Base-by-base conservation (phyloP, 257 asterid species). In the Galeopsis tetrahit region DNA sequence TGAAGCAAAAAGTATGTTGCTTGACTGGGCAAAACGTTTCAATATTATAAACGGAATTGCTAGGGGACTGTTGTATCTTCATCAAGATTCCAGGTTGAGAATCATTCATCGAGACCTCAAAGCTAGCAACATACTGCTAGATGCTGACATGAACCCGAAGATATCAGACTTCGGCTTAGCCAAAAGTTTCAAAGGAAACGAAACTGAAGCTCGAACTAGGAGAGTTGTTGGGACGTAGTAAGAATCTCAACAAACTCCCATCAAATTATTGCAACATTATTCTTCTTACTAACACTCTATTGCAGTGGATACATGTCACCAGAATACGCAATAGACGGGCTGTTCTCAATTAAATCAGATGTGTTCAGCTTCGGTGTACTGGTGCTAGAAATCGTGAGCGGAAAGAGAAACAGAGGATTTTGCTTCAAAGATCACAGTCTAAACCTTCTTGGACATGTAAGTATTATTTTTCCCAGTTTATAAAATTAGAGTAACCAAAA, bases 131-230 rank as follows among this genome's bases (percentile, higher is more conserved):
- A 39, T 73, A 28, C 2, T 73, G 46, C 71, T 73, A 4, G 77
- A 73, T 53, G 58, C 58, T 10, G 71, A 52, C 5, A 63, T 73
- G 77, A 73, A 73, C 59, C 79, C 79, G 3, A 75, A 69, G 65
- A 75, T 75, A 31, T 75, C 79, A 2, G 79, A 75, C 51, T 75
- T 75, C 2, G 79, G 79, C 14, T 4, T 68, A 13, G 79, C 79
- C 5, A 61, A 70, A 15, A 51, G 75, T 39, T 68, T 75, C 9
- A 58, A 70, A 14, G 79, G 75, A 5, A 68, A 75, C 57, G 71
- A 75, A 14, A 68, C 66, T 6, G 66, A 68, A 38, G 79, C 71
- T 61, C 69, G 63, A 14, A 75, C 79, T 6, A 6, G 32, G 3
- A 68, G 66, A 49, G 70, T 75, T 10, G 57, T 75, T 6, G 75